Conservation (phyloP, 257 asterid species). For the Penstemon newberryi region DNA sequence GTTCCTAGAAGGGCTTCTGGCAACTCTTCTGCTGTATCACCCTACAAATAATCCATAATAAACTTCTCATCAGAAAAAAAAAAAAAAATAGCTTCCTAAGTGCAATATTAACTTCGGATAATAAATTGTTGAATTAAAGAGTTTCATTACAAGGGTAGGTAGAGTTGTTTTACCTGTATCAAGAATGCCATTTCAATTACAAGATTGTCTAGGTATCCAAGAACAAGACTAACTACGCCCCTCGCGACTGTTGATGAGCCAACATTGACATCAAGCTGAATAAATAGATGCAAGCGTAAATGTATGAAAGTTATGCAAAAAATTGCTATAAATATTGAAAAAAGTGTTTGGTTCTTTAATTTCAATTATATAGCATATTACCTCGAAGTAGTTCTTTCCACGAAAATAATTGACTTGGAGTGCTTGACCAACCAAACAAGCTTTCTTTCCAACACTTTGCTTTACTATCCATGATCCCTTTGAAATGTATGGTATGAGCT, state of each 20-base stretch:
- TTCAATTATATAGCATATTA: slow-evolving; percentile 3
- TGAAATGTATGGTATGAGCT: slow-evolving; percentile 97
- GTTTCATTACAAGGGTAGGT: too few species aligned
- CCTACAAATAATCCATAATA: slow-evolving; percentile 40
- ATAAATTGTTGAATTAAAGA: too few species aligned
- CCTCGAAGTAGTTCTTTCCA: slow-evolving; percentile 91
- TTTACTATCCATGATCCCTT: slow-evolving; percentile 98
- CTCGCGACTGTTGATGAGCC: slow-evolving; percentile 93
- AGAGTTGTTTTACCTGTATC: slow-evolving; percentile 53
- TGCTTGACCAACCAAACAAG: slow-evolving; percentile 89
- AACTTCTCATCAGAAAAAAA: not conserved
- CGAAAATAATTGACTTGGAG: slow-evolving; percentile 70
- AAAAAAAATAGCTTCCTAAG: not conserved
- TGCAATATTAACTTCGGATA: not conserved
- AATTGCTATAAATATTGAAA: not conserved
- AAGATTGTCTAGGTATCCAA: slow-evolving; percentile 79
- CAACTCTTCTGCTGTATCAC: slow-evolving; percentile 74
- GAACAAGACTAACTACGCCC: slow-evolving; percentile 86
- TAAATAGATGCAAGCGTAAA: not conserved
- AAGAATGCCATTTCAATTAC: slow-evolving; percentile 87
- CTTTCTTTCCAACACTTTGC: slow-evolving; percentile 94
- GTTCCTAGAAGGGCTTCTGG: slow-evolving; percentile 86
- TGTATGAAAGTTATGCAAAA: not conserved
- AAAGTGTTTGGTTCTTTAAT: not conserved
- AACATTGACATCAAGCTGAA: slow-evolving; percentile 74